phyloP scores from a whole-genome alignment of 2,329 filamentous ascomycete species.

The Botrytis deweyae region DNA sequence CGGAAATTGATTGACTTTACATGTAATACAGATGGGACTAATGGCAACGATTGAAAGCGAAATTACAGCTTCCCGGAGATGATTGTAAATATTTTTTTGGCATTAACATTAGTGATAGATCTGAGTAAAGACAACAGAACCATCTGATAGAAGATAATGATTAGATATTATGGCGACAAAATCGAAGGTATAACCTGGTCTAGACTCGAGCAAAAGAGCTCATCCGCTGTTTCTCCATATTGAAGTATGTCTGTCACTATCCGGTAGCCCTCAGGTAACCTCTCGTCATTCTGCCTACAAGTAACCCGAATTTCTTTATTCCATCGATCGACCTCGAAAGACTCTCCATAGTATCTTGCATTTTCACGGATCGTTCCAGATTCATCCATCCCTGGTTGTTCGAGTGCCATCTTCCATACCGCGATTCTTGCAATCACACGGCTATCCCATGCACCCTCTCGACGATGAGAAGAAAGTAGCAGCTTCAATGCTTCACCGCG shows the following conservation, averaged over 20 bases:
- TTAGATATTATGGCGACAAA: not conserved
- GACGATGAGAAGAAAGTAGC: slow-evolving; percentile 56
- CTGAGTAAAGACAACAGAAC: not conserved
- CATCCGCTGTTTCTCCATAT: slow-evolving; percentile 8
- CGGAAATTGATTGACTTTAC: not conserved
- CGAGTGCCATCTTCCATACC: slow-evolving; percentile 33
- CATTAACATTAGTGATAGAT: not conserved
- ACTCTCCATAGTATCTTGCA: slow-evolving; percentile 27
- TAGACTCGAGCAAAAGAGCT: not conserved
- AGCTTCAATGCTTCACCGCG: slow-evolving; percentile 62
- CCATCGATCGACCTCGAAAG: slow-evolving; percentile 27
- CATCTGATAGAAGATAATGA: not conserved
- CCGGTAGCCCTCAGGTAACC: not conserved
- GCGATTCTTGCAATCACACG: slow-evolving; percentile 28
- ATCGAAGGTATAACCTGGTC: not conserved
- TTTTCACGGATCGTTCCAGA: slow-evolving; percentile 29
- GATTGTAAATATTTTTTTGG: not conserved
- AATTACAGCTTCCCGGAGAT: not conserved
- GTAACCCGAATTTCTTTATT: slow-evolving; percentile 22
- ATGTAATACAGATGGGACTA: not conserved
- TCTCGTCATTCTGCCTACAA: slow-evolving; percentile 24
- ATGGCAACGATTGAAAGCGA: not conserved
- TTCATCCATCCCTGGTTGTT: slow-evolving; percentile 28
- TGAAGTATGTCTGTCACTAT: slow-evolving; percentile 4
- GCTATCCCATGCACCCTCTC: slow-evolving; percentile 67